Evolutionary conservation across 2,329 filamentous ascomycete species (phyloP).

Genomic region (Fusarium mexicanum): DNA sequence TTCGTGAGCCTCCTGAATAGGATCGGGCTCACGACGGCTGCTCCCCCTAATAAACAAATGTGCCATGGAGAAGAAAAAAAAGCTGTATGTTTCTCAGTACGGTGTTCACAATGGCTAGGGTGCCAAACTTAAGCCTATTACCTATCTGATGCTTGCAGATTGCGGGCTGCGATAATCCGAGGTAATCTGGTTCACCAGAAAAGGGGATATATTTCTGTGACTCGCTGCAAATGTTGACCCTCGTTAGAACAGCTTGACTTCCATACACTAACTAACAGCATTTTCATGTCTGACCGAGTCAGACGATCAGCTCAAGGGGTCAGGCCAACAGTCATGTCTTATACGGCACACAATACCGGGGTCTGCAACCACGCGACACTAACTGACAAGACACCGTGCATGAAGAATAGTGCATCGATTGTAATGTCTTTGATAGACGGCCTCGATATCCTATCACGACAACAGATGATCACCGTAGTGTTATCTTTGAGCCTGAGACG

Average conservation of each 20-base stretch:
- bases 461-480: conserved; percentile 17
- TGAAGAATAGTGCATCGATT: background rate
- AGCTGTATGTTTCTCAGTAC: background rate
- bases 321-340: conserved; percentile 18
- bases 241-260: background rate
- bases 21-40: conserved; percentile 17
- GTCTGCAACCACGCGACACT: conserved; percentile 14
- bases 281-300: conserved; percentile 20
- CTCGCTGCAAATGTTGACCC: background rate
- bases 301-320: conserved; percentile 12
- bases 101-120: background rate
- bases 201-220: background rate
- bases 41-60: background rate
- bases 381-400: background rate
- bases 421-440: background rate
- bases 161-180: background rate
- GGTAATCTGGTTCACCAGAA: background rate
- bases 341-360: background rate
- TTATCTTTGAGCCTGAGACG: background rate
- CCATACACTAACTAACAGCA: background rate
- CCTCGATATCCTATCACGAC: background rate
- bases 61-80: background rate
- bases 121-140: background rate
- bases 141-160: background rate
- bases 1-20: conserved; percentile 7